Evolutionary conservation across 1,284 basidiomycete species (phyloP).

Genomic region (Papiliotrema flavescens): DNA sequence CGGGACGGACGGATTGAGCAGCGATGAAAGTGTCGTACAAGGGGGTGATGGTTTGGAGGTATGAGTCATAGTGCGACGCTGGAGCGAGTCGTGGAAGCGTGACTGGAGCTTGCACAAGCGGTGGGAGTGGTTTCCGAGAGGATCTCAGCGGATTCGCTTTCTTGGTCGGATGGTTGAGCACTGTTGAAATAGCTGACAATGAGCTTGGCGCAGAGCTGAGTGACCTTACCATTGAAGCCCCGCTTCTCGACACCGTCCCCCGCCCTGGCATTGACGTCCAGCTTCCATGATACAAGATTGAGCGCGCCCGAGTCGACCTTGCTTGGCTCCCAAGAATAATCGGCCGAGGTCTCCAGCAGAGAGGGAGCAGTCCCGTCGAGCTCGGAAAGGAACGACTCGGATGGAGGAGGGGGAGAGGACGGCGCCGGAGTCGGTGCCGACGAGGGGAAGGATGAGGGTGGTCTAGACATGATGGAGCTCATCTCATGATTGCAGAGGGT

Average conservation of each 20-base stretch:
- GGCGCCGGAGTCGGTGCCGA: conserved; percentile 5
- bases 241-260: conserved; percentile 42
- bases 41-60: conserved; percentile 66
- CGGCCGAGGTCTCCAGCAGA: conserved; percentile 33
- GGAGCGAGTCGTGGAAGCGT: conserved; percentile 61
- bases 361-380: conserved; percentile 42
- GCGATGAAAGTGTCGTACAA: conserved; percentile 62
- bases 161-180: conserved; percentile 80
- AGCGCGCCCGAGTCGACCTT: conserved; percentile 29
- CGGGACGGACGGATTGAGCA: conserved; percentile 20
- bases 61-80: conserved; percentile 67
- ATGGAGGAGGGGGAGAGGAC: conserved; percentile 37
- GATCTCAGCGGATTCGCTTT: conserved; percentile 78
- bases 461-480: conserved; percentile 21
- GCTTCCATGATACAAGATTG: conserved; percentile 48
- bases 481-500: too few relatives aligned
- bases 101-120: conserved; percentile 58
- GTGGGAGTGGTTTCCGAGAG: conserved; percentile 67
- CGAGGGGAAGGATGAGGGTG: neutral
- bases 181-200: conserved; percentile 64
- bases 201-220: neutral
- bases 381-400: conserved; percentile 45
- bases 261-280: conserved; percentile 29
- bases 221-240: conserved; percentile 41
- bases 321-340: conserved; percentile 25